A percentile compares a stretch with the other conserved stretches of the same genome.
Evolutionary conservation across 768 basidiomycete genomes (phyloP).

Genomic region (Auricularia heimuer): DNA sequence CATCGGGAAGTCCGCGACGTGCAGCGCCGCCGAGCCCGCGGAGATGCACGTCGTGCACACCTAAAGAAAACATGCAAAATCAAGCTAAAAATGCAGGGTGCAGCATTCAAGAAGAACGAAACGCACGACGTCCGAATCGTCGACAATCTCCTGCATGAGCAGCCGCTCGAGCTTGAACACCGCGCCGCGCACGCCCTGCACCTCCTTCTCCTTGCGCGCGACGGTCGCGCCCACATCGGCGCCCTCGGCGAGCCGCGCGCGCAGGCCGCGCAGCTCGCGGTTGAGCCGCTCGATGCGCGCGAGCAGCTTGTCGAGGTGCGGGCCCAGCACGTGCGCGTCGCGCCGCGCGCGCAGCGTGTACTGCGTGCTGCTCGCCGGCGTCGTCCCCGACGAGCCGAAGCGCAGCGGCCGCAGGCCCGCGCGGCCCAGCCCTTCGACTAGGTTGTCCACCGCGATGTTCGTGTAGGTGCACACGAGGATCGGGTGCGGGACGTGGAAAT

Average conservation of each 20-base stretch:
- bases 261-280: background rate
- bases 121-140: conserved; percentile 52
- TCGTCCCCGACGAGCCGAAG: conserved; percentile 48
- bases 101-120: conserved; percentile 8
- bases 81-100: conserved; percentile 7
- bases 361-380: conserved; percentile 43
- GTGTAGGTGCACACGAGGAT: conserved; percentile 91
- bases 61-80: conserved; percentile 25
- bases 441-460: conserved; percentile 86
- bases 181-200: conserved; percentile 29
- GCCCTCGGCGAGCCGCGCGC: background rate
- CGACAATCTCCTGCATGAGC: conserved; percentile 57
- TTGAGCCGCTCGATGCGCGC: conserved; percentile 25
- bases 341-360: conserved; percentile 59
- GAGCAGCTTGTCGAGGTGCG: conserved; percentile 31
- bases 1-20: conserved; percentile 78
- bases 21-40: conserved; percentile 53
- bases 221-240: background rate
- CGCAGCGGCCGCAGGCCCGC: conserved; percentile 65
- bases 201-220: conserved; percentile 21
- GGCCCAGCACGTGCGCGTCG: conserved; percentile 46
- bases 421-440: conserved; percentile 60
- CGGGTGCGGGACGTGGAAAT: conserved; percentile 76
- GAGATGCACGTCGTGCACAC: conserved; percentile 86
- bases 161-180: conserved; percentile 46